phyloP scores from a whole-genome alignment of 306 rosid species.

The Vigna radiata region DNA sequence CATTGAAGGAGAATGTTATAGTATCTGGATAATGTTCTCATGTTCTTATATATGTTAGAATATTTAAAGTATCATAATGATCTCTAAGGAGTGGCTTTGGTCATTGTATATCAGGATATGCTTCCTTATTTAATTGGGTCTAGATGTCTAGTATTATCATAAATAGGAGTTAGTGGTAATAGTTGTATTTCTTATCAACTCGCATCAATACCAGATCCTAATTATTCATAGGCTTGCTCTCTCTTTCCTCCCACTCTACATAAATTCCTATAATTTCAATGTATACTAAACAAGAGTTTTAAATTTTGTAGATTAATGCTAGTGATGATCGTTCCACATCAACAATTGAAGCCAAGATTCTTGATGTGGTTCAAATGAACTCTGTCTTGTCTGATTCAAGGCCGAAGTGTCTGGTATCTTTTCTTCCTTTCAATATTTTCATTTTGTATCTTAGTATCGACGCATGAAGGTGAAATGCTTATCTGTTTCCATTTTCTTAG shows the following conservation, averaged over 20 bases:
- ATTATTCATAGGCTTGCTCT: neutral
- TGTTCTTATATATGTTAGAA: slow-evolving; percentile 6
- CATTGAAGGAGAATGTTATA: neutral
- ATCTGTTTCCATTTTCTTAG: slow-evolving; percentile 48
- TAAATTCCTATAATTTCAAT: slow-evolving; percentile 14
- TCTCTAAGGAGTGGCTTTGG: slow-evolving; percentile 4
- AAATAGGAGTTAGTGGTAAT: neutral
- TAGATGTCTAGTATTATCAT: neutral
- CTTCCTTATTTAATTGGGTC: slow-evolving; percentile 6
- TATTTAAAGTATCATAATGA: neutral
- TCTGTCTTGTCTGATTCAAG: slow-evolving; percentile 69
- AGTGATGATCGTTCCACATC: slow-evolving; percentile 95
- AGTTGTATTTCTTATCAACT: neutral
- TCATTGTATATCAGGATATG: neutral
- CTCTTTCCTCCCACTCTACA: slow-evolving; percentile 4
- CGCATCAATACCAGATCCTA: slow-evolving; percentile 5
- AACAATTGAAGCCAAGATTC: slow-evolving; percentile 84
- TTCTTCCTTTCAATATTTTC: slow-evolving; percentile 31
- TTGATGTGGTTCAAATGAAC: slow-evolving; percentile 87
- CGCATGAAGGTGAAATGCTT: slow-evolving; percentile 18
- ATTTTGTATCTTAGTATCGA: slow-evolving; percentile 28
- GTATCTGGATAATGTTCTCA: neutral
- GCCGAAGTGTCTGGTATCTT: slow-evolving; percentile 91
- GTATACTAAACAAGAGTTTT: slow-evolving; percentile 37
- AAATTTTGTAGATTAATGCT: slow-evolving; percentile 77